Evolutionary conservation across 202 grass and related monocot genomes (phyloP), one percentile per base, ranked within the genome.

Genomic region (Brachypodium distachyon): DNA sequence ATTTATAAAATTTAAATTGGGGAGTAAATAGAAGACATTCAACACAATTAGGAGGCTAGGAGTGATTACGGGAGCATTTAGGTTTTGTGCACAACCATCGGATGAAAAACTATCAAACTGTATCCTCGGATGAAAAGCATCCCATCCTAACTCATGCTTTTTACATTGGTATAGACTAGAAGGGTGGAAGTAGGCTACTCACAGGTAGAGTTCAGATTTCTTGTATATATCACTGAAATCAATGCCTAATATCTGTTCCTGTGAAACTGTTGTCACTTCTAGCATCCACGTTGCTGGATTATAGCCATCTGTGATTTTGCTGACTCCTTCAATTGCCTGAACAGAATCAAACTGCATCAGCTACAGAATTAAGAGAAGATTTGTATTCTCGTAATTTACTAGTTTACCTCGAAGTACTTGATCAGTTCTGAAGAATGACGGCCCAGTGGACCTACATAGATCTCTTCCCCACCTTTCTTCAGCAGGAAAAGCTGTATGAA

Each of bases 191-290:
- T 18, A 41, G 1, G 10, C 40, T 40, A 64, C 61, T 64, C 5
- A 64, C 87, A 33, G 42, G 51, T 77, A 71, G 36, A 89, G 70
- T 22, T 89, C 72, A 2, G 87, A 89, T 23, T 82, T 90, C 69
- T 73, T 90, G 83, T 90, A 90, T 27, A 83, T 12, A 3, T 83
- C 67, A 82, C 50, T 32, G 21, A 90, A 86, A 59, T 71, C 31
- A 40, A 86, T 31, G 4, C 73, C 67, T 3, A 82, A 40, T 11
- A 72, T 19, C 17, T 79, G 78, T 71, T 90, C 87, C 70, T 86
- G 83, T 63, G 78, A 47, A 18, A 31, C 17, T n/a, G 25, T 47
- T 11, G 65, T 69, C 25, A 69, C 41, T 48, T 69, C 42, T 26
- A 69, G 4, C 65, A 69, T 48, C 65, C 65, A 69, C 3, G 65